phyloP scores from a whole-genome alignment of 2,329 filamentous ascomycete species.

The Botrytis sinoallii region DNA sequence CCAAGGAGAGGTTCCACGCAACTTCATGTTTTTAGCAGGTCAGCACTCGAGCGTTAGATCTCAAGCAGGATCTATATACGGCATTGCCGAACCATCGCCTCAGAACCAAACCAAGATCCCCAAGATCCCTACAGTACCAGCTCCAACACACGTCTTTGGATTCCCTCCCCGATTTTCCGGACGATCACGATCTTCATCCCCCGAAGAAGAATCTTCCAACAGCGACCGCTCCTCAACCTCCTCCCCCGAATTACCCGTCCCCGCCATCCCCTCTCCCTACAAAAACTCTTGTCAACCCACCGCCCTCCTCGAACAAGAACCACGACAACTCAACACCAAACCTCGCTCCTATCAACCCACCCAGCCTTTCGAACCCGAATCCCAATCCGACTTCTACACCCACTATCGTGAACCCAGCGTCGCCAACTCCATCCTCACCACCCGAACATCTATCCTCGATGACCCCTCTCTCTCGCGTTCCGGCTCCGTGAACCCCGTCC shows the following conservation, averaged over 20 bases:
- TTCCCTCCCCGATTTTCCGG: background rate
- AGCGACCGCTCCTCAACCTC: background rate
- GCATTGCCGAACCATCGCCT: constrained; percentile 4
- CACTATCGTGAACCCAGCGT: background rate
- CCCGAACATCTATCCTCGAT: background rate
- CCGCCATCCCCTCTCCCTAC: background rate
- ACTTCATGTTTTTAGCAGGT: constrained; percentile 5
- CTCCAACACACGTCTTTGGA: constrained; percentile 2
- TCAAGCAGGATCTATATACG: background rate
- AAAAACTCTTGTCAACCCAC: background rate
- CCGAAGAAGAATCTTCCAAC: background rate
- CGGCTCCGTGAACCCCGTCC: background rate
- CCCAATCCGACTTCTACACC: background rate
- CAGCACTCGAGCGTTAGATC: constrained; percentile 1
- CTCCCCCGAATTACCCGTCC: background rate
- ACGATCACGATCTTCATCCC: background rate
- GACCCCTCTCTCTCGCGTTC: background rate
- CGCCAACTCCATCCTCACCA: background rate
- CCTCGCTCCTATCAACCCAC: background rate
- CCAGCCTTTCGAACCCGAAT: background rate
- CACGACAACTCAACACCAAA: background rate
- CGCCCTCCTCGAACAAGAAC: background rate
- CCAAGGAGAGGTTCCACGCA: constrained; percentile 11
- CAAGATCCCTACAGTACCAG: background rate
- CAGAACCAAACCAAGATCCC: background rate